phyloP scores from a whole-genome alignment of 805 yeast species.

The Candida boidinii region DNA sequence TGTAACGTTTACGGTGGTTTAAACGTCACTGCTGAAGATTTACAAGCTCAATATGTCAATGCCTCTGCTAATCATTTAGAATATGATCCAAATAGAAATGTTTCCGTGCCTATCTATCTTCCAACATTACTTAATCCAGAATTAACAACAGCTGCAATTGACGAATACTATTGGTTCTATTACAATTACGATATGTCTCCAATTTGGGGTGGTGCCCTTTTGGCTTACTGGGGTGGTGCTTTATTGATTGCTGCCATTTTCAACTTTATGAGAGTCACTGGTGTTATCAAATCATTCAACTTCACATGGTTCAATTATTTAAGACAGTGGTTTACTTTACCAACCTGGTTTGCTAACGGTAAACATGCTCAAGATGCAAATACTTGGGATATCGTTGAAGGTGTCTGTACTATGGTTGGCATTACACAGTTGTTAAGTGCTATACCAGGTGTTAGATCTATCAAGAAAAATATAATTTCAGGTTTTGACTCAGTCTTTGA shows the following conservation, averaged over 20 bases:
- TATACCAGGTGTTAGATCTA: too few relatives aligned
- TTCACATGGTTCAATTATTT: conserved; percentile 24
- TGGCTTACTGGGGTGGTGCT: conserved; percentile 31
- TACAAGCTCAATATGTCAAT: conserved; percentile 18
- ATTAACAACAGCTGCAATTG: background rate
- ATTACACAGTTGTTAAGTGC: too few relatives aligned
- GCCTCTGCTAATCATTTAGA: conserved; percentile 19
- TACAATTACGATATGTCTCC: conserved; percentile 19
- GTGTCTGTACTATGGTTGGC: too few relatives aligned
- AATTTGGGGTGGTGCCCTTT: conserved; percentile 26
- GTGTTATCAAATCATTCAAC: conserved; percentile 21
- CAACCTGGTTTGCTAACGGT: conserved; percentile 27
- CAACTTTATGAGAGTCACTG: conserved; percentile 22
- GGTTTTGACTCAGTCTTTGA: too few relatives aligned
- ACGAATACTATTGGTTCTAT: conserved; percentile 11
- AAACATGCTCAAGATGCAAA: conserved; percentile 9
- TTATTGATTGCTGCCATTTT: conserved; percentile 26
- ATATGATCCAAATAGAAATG: conserved; percentile 3
- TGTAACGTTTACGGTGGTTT: conserved; percentile 1
- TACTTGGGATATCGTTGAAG: conserved; percentile 5
- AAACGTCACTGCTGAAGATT: conserved; percentile 10
- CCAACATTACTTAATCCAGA: conserved; percentile 11
- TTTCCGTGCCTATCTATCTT: conserved; percentile 6
- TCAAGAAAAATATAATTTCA: too few relatives aligned
- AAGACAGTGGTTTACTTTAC: conserved; percentile 27